Evolutionary conservation across 805 yeast species (phyloP), one percentile per base, ranked within the genome.

Genomic region (Candida dajiaensis): DNA sequence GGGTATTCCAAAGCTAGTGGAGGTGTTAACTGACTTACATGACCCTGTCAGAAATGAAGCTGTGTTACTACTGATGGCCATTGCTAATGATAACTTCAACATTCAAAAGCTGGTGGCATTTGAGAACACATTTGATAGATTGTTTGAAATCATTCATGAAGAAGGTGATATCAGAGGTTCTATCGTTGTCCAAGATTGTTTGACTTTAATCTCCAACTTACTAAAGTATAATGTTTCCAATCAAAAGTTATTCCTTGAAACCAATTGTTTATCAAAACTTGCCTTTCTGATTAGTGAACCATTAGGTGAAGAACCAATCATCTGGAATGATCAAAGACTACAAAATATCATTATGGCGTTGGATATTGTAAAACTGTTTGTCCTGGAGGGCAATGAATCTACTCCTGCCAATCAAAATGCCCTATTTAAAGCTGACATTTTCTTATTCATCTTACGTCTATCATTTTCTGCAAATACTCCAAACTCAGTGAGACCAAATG

Each of bases 41-140:
- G 98, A 92, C 50, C 96, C 95, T 16, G 79, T 94, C 9, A 73
- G 98, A 56, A 90, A 92, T 62, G 96, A 94, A 65, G 80, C 94
- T 3, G 82, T 92, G 33, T 66, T 92, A 43, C 69, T 95, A n/a
- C 69, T 95, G 43, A 83, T 85, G 82, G 83, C 89, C 11, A 72
- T 94, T 3, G 95, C 82, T 12, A 82, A 83, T 55, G 84, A 86
- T 49, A 87, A 89, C 56, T 79, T 82, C 49, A 92, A 88, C 62
- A 81, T 92, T 28, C 99, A 94, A 62, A 90, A 89, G 58, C 69
- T 94, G 18, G 95, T 95, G 10, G 99, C 96, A 0, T 94, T 94
- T 61, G 97, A 94, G 62, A 90, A 88, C 54, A 84, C 95, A 0
- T 90, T 94, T 59, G 97, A 89, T 50, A 79, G 74, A 50, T 66